Base-by-base conservation (phyloP, 495 filamentous ascomycete genomes). In the Xylaria telfairii region DNA sequence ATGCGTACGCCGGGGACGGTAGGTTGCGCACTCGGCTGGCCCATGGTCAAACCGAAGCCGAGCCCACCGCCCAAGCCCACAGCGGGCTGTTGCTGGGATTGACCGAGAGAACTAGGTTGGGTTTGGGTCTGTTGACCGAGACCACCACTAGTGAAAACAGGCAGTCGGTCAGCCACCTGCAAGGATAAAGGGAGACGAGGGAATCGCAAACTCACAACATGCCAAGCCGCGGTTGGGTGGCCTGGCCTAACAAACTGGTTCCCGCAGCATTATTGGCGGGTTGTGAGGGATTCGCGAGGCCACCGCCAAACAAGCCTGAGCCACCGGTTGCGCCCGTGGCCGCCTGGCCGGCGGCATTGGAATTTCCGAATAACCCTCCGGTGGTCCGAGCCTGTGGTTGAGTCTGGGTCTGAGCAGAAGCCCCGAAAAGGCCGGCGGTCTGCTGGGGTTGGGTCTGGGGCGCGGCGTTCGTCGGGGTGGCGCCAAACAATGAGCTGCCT, bases 1-100 rank as follows among this genome's bases (percentile, higher is more conserved):
- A 97, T 90, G 65, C 91, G 90, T 21, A 94, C 92, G 8, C 93
- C 93, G 8, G 92, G 88, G 8, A 90, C 83, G 1, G 81, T 81
- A 63, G 87, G 86, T 57, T 82, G 82, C 17, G 74, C 77, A 73
- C 75, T 79, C 2, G 77, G 78, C 68, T 88, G 87, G 67, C 85
- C 79, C 72, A 85, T 79, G 19, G 81, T 82, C 7, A 84, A 74
- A 64, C 82, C 81, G n/a, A 77, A 74, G 42, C 74, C 74, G 57
- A 79, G 69, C 26, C 72, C 71, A 24, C 68, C 72, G 37, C 77
- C 77, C 13, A 77, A 65, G 5, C 77, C 73, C 15, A 81, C 61
- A n/a, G 70, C 53, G 49, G 73, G 78, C 60, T 84, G 84, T 70
- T 84, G 87, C 70, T 86, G 81, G 51, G 79, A 56, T 79, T 77